Evolutionary conservation across 2,329 filamentous ascomycete genomes (phyloP).

Genomic region (Colletotrichum sp.): DNA sequence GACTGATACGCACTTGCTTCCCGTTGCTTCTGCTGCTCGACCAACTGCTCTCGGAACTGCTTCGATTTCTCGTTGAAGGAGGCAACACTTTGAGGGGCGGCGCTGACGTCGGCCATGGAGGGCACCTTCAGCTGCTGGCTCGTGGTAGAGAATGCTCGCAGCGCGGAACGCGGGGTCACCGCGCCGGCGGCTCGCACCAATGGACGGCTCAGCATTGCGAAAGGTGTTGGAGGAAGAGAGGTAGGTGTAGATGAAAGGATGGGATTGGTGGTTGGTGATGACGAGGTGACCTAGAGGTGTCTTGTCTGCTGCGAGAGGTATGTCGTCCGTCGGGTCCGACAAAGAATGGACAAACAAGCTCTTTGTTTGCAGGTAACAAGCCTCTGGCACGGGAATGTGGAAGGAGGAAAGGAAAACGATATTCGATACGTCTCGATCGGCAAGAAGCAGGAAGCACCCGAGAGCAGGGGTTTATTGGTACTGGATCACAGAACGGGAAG

Average conservation of each 20-base stretch:
- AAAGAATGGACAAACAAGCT: conserved; percentile 8
- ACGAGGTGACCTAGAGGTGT: conserved; percentile 13
- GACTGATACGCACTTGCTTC: conserved; percentile 76
- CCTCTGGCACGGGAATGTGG: conserved; percentile 8
- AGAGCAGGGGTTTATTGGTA: conserved; percentile 12
- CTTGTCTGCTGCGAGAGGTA: neutral
- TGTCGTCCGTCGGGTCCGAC: neutral
- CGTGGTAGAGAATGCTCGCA: conserved; percentile 65
- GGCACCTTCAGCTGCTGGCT: conserved; percentile 60
- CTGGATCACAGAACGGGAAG: conserved; percentile 17
- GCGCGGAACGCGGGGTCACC: conserved; percentile 49
- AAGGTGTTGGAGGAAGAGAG: conserved; percentile 29
- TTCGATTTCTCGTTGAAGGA: conserved; percentile 85
- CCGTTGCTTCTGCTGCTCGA: conserved; percentile 78
- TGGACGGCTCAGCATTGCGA: conserved; percentile 56
- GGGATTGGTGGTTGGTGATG: neutral
- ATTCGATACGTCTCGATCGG: conserved; percentile 18
- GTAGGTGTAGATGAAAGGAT: neutral
- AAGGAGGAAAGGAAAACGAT: conserved; percentile 10
- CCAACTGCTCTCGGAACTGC: conserved; percentile 83
- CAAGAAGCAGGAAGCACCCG: conserved; percentile 20
- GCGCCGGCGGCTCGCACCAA: conserved; percentile 52
- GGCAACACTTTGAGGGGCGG: conserved; percentile 67
- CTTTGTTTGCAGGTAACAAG: conserved; percentile 22
- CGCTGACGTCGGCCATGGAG: conserved; percentile 84